These are phyloP conservation scores for Aspergillus coremiiformis DNA, from an alignment of 495 filamentous ascomycete genomes.

Conservation along the genomic window DNA sequence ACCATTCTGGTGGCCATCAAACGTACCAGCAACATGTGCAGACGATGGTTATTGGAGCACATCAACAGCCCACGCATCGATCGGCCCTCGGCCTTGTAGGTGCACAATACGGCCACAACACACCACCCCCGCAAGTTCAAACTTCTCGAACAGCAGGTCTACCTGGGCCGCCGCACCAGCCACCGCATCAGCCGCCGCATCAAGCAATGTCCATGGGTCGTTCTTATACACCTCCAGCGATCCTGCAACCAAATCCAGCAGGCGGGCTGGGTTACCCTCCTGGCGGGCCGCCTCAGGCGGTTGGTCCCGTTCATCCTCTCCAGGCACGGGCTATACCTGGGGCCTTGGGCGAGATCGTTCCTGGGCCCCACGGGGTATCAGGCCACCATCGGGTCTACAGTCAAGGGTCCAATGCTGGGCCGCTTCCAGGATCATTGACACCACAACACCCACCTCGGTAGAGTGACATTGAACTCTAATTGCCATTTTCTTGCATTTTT, in stretches of 20 bases:
- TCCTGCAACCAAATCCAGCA: slow-evolving; percentile 26
- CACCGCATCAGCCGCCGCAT: too few species aligned
- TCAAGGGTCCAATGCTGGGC: slow-evolving; percentile 29
- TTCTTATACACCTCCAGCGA: slow-evolving; percentile 36
- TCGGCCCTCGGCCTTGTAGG: slow-evolving; percentile 28
- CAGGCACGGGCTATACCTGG: slow-evolving; percentile 30
- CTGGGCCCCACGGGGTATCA: slow-evolving; percentile 13
- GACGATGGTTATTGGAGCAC: slow-evolving; percentile 33
- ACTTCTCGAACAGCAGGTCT: slow-evolving; percentile 14
- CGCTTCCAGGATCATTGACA: slow-evolving; percentile 22
- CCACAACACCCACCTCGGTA: slow-evolving; percentile 31
- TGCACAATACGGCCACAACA: slow-evolving; percentile 32
- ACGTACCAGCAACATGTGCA: slow-evolving; percentile 40
- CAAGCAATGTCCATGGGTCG: slow-evolving; percentile 29
- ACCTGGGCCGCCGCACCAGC: slow-evolving; percentile 25
- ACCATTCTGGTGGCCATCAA: slow-evolving; percentile 18
- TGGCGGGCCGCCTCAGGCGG: slow-evolving; percentile 15
- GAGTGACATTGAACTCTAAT: neutral
- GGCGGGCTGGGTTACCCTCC: slow-evolving; percentile 31
- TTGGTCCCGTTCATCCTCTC: slow-evolving; percentile 26
- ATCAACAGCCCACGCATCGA: slow-evolving; percentile 30
- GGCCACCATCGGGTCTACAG: slow-evolving; percentile 40
- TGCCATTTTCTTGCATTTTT: neutral
- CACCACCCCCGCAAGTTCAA: slow-evolving; percentile 31
- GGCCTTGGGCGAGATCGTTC: slow-evolving; percentile 17